Conservation (phyloP, 2,329 filamentous ascomycete genomes). For the Cadophora malorum region DNA sequence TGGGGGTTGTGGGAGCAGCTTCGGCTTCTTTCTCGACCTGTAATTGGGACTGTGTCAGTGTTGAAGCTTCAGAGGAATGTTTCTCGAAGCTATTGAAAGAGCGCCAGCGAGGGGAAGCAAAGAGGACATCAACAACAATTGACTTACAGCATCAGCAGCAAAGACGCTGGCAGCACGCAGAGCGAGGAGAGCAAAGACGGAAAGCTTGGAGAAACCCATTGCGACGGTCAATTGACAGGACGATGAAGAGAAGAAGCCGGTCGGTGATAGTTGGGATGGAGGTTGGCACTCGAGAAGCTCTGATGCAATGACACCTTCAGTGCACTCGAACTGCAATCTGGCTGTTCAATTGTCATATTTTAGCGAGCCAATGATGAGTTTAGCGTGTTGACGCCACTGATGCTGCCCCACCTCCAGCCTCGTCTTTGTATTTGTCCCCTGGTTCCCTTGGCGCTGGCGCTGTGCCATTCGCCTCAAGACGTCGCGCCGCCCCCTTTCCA, state of each 20-base stretch:
- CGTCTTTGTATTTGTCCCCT: not conserved
- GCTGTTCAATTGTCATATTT: conserved; percentile 19
- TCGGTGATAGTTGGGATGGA: conserved; percentile 8
- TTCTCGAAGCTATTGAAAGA: not conserved
- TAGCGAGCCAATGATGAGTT: conserved; percentile 9
- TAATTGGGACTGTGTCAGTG: conserved; percentile 20
- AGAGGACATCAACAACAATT: conserved; percentile 21
- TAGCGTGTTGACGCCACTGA: conserved; percentile 13
- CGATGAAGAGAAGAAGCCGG: not conserved
- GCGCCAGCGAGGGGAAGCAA: not conserved
- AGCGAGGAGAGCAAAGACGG: conserved; percentile 74
- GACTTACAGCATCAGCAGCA: conserved; percentile 64
- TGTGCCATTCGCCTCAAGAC: not conserved
- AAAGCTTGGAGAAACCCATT: conserved; percentile 79
- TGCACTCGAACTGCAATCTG: conserved; percentile 14
- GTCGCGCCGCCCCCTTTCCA: no score
- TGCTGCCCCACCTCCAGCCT: not conserved
- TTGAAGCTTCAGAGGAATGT: conserved; percentile 9
- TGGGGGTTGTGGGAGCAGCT: conserved; percentile 44
- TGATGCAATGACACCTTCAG: not conserved
- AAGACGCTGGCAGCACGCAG: conserved; percentile 70
- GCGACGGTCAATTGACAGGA: conserved; percentile 43
- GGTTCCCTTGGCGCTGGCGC: not conserved
- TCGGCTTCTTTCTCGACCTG: conserved; percentile 40
- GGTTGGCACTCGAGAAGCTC: not conserved